Evolutionary conservation across 805 yeast genomes (phyloP).

Genomic region (Lachancea sp.): DNA sequence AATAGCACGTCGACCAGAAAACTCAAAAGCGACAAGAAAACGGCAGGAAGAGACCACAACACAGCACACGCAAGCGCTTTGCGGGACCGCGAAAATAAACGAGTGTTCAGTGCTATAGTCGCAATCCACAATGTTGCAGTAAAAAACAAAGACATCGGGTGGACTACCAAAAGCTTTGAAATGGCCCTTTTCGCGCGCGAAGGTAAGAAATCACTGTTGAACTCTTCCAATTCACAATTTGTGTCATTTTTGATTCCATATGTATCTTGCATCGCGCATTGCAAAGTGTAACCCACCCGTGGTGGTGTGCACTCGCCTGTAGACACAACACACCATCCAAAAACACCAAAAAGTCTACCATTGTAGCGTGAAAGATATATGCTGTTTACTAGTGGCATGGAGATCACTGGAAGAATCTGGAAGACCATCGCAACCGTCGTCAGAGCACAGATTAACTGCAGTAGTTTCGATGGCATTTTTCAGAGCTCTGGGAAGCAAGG

Average conservation of each 20-base stretch:
- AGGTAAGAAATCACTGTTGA: slow-evolving; percentile 42
- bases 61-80: slow-evolving; percentile 46
- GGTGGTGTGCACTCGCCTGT: slow-evolving; percentile 13
- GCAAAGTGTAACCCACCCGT: slow-evolving; percentile 18
- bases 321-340: slow-evolving; percentile 50
- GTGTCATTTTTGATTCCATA: neutral
- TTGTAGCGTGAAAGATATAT: slow-evolving; percentile 46
- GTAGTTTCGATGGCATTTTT: slow-evolving; percentile 3
- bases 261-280: neutral
- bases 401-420: slow-evolving; percentile 51
- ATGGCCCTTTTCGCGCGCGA: slow-evolving; percentile 53
- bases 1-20: slow-evolving; percentile 77
- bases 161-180: slow-evolving; percentile 58
- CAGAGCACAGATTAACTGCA: slow-evolving; percentile 22
- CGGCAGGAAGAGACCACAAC: slow-evolving; percentile 58
- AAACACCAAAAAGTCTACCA: slow-evolving; percentile 57
- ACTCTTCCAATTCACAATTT: slow-evolving; percentile 30
- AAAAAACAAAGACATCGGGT: slow-evolving; percentile 56
- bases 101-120: slow-evolving; percentile 37
- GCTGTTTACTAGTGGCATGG: slow-evolving; percentile 50
- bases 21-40: slow-evolving; percentile 62
- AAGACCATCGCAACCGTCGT: slow-evolving; percentile 47
- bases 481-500: neutral
- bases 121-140: slow-evolving; percentile 42
- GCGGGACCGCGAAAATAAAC: slow-evolving; percentile 32